These are phyloP conservation scores for Protomyces inundatus DNA, from an alignment of 1,139 yeast genomes.

Conservation along the genomic window DNA sequence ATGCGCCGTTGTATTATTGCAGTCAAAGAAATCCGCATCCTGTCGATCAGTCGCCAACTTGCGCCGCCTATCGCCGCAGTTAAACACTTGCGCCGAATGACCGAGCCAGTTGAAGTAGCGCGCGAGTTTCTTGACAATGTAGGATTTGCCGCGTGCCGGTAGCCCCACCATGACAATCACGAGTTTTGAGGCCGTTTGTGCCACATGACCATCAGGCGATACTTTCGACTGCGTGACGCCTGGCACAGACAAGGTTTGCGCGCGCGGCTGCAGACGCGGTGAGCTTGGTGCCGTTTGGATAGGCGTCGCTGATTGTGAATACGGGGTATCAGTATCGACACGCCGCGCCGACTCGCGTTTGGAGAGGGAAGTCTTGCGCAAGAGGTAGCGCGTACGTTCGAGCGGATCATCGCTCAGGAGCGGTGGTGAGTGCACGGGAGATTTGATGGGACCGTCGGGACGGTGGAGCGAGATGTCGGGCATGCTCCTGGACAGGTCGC, in stretches of 20 bases:
- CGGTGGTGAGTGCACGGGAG: not conserved
- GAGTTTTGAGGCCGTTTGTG: slow-evolving; percentile 44
- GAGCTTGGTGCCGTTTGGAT: slow-evolving; percentile 23
- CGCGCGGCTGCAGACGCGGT: slow-evolving; percentile 20
- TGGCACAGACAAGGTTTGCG: slow-evolving; percentile 74
- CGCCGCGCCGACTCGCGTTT: not conserved
- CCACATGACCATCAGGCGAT: slow-evolving; percentile 46
- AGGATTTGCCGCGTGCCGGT: slow-evolving; percentile 90
- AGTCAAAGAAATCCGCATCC: slow-evolving; percentile 75
- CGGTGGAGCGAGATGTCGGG: not conserved
- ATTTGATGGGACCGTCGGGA: not conserved
- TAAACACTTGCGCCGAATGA: slow-evolving; percentile 82
- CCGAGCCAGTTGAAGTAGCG: slow-evolving; percentile 88
- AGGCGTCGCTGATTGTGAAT: slow-evolving; percentile 23
- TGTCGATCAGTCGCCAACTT: slow-evolving; percentile 31
- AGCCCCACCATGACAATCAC: slow-evolving; percentile 93
- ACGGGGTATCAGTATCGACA: slow-evolving; percentile 14
- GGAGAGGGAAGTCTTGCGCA: slow-evolving; percentile 17
- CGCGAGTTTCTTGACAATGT: slow-evolving; percentile 82
- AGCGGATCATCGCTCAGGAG: slow-evolving; percentile 1
- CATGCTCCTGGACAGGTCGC: not conserved
- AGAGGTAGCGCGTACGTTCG: slow-evolving; percentile 19
- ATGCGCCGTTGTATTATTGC: slow-evolving; percentile 62
- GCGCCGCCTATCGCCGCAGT: slow-evolving; percentile 90
- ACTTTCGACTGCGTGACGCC: slow-evolving; percentile 81